These are phyloP conservation scores for Eutrema yunnanense DNA, from an alignment of 345 rosid species.

Conservation along the genomic window DNA sequence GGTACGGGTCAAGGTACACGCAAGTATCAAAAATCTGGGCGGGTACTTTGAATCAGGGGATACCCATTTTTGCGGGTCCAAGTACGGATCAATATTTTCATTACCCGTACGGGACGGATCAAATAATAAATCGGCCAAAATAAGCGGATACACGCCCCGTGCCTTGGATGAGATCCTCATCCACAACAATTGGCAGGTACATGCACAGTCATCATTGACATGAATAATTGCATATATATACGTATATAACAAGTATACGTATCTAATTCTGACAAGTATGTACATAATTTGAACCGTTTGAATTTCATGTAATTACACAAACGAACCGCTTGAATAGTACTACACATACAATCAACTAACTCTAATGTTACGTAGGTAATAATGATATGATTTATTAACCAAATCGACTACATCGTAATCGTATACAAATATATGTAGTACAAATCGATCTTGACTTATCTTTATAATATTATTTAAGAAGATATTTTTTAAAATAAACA, in stretches of 20 bases:
- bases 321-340: neutral
- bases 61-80: too few species aligned
- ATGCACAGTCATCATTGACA: neutral
- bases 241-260: neutral
- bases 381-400: neutral
- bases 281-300: neutral
- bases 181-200: constrained; percentile 11
- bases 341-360: neutral
- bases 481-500: too few species aligned
- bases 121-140: too few species aligned
- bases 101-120: too few species aligned
- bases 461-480: too few species aligned
- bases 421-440: neutral
- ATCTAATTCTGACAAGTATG: neutral
- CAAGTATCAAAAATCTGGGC: too few species aligned
- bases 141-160: too few species aligned
- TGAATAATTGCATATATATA: neutral
- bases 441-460: neutral
- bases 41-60: too few species aligned
- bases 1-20: too few species aligned
- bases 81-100: too few species aligned
- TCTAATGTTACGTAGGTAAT: neutral
- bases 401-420: neutral
- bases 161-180: constrained; percentile 7
- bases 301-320: neutral